Conservation (phyloP, 164 flowering plant species). For the Liquidambar formosana region DNA sequence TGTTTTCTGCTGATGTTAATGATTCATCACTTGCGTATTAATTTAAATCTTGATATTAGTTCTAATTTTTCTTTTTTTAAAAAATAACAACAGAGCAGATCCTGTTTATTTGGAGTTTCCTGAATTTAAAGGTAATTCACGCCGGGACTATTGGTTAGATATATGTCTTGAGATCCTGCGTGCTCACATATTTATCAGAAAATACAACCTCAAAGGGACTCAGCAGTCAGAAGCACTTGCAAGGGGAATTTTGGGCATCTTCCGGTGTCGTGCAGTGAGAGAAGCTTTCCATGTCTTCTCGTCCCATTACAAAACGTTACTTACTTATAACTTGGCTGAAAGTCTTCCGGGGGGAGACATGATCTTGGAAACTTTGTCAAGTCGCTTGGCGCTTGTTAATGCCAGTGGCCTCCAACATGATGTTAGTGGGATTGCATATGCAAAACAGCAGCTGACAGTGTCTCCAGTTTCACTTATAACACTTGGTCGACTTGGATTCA, state of each 20-base stretch:
- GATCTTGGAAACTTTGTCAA: constrained; percentile 63
- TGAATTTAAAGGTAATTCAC: constrained; percentile 76
- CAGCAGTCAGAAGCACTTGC: constrained; percentile 74
- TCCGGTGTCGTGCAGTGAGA: constrained; percentile 67
- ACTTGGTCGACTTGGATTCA: constrained; percentile 56
- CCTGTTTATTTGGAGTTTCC: constrained; percentile 82
- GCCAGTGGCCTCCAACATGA: constrained; percentile 21
- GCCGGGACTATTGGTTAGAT: constrained; percentile 95
- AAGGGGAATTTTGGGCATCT: constrained; percentile 65
- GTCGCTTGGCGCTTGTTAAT: constrained; percentile 40
- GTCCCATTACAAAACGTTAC: constrained; percentile 63
- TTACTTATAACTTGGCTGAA: constrained; percentile 73
- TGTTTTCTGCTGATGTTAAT: constrained; percentile 25
- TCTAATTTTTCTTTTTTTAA: constrained; percentile 7
- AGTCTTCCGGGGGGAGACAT: constrained; percentile 83
- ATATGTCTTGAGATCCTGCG: constrained; percentile 68
- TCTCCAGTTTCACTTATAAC: constrained; percentile 54
- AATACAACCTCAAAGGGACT: constrained; percentile 43
- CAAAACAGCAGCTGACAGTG: constrained; percentile 22
- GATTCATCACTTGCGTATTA: not conserved
- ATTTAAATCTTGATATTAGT: constrained; percentile 3
- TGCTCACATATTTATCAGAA: constrained; percentile 65
- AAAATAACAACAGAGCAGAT: constrained; percentile 54
- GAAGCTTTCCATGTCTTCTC: constrained; percentile 62
- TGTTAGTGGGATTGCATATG: constrained; percentile 22